Evolutionary conservation across 345 rosid genomes (phyloP).

Genomic region (Salix koriyanagi): DNA sequence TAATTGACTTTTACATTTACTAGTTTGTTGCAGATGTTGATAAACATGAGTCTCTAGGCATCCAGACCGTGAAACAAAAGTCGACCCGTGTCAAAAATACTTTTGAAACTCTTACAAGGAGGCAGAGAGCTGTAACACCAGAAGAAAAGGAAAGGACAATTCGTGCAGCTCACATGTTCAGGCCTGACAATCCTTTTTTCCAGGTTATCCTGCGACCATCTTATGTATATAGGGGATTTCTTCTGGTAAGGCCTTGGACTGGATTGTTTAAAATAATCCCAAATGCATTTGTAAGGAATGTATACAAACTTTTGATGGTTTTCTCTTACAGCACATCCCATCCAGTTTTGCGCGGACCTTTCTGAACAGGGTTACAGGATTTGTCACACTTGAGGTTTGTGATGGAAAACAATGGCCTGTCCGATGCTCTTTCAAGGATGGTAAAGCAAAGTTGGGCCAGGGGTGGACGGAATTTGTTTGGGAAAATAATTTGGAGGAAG

Average conservation of each 20-base stretch:
- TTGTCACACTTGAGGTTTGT: slow-evolving; percentile 38
- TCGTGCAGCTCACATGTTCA: slow-evolving; percentile 29
- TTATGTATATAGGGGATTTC: slow-evolving; percentile 26
- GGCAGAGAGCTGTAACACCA: slow-evolving; percentile 24
- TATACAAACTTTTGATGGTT: background rate
- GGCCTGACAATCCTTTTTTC: slow-evolving; percentile 35
- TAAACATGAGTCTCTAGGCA: slow-evolving; percentile 4
- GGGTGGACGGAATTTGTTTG: slow-evolving; percentile 54
- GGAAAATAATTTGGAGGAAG: slow-evolving; percentile 53
- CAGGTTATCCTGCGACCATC: slow-evolving; percentile 35
- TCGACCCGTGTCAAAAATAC: background rate
- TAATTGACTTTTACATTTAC: background rate
- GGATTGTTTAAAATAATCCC: background rate
- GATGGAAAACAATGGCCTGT: slow-evolving; percentile 50
- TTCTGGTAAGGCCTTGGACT: slow-evolving; percentile 29
- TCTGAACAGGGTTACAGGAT: slow-evolving; percentile 33
- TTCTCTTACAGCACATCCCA: slow-evolving; percentile 46
- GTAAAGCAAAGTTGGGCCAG: slow-evolving; percentile 39
- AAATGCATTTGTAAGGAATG: background rate
- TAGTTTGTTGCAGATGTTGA: slow-evolving; percentile 3
- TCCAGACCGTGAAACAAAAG: slow-evolving; percentile 3
- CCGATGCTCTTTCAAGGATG: slow-evolving; percentile 28
- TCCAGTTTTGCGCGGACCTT: slow-evolving; percentile 39
- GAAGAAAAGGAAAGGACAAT: slow-evolving; percentile 29
- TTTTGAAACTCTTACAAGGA: slow-evolving; percentile 9